These are phyloP conservation scores for Remersonia thermophila DNA, from an alignment of 2,329 filamentous ascomycete species.

Conservation along the genomic window DNA sequence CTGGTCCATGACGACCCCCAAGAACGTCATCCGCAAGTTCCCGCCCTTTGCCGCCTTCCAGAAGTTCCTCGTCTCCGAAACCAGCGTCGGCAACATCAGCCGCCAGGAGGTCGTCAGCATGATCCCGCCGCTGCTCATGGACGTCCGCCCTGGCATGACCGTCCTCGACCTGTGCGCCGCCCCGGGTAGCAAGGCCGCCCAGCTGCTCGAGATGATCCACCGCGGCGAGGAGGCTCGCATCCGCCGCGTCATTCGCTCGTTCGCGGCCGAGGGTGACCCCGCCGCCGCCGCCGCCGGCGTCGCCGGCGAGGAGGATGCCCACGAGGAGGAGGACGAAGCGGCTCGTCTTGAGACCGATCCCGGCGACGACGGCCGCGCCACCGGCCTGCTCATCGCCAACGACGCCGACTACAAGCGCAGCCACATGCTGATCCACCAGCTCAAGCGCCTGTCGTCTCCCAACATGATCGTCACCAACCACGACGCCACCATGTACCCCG, in stretches of 20 bases:
- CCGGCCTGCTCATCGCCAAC: constrained; percentile 86
- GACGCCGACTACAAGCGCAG: constrained; percentile 94
- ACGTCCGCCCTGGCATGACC: constrained; percentile 80
- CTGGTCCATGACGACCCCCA: constrained; percentile 96
- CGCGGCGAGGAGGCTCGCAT: constrained; percentile 82
- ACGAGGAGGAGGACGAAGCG: constrained; percentile 30
- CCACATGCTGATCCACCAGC: constrained; percentile 94
- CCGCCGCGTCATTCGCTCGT: constrained; percentile 52
- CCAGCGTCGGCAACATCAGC: constrained; percentile 92
- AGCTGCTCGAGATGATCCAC: constrained; percentile 90
- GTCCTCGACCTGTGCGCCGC: constrained; percentile 94
- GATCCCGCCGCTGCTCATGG: constrained; percentile 92
- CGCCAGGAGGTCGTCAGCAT: constrained; percentile 97
- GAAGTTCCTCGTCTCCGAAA: constrained; percentile 95
- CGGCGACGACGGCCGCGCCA: constrained; percentile 72
- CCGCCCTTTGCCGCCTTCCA: constrained; percentile 91
- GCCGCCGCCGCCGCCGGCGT: constrained; percentile 31
- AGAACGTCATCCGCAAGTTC: constrained; percentile 88
- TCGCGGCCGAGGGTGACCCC: constrained; percentile 47
- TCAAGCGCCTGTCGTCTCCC: constrained; percentile 91
- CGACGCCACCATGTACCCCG: constrained; percentile 90
- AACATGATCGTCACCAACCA: constrained; percentile 97
- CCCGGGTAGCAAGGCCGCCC: constrained; percentile 91
- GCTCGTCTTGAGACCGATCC: constrained; percentile 45
- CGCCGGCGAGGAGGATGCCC: constrained; percentile 16